A percentile compares a stretch with the other conserved stretches of the same genome.
Evolutionary conservation across 352 stramenopile species (phyloP).

Genomic region (Plasmopara muralis): DNA sequence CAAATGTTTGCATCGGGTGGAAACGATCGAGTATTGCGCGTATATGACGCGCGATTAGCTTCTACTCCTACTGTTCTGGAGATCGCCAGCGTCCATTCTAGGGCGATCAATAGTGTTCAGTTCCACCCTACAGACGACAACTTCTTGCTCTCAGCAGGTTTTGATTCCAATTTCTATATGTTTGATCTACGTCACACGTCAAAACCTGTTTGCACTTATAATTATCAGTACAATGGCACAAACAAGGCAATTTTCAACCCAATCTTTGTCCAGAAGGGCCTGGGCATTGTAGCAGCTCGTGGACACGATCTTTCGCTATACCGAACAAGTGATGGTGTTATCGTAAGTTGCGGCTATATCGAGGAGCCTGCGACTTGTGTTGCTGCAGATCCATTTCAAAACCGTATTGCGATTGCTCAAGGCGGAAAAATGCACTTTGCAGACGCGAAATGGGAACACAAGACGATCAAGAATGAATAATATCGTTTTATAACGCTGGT

Average conservation of each 20-base stretch:
- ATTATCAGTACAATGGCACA: constrained; percentile 10
- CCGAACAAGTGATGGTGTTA: constrained; percentile 25
- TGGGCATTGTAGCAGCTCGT: constrained; percentile 24
- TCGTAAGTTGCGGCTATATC: constrained; percentile 31
- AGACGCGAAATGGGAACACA: constrained; percentile 18
- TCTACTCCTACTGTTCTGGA: constrained; percentile 6
- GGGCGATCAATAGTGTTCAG: constrained; percentile 51
- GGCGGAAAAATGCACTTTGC: constrained; percentile 23
- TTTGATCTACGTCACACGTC: constrained; percentile 36
- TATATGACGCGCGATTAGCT: constrained; percentile 29
- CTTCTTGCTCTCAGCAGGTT: constrained; percentile 37
- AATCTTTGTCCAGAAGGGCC: constrained; percentile 32
- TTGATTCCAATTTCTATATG: constrained; percentile 41
- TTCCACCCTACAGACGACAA: constrained; percentile 45
- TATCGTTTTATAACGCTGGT: constrained; percentile 14
- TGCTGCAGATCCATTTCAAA: constrained; percentile 28
- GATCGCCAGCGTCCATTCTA: constrained; percentile 18
- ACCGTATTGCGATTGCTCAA: constrained; percentile 30
- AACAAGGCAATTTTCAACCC: constrained; percentile 44
- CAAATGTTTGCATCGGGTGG: constrained; percentile 36
- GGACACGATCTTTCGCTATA: constrained; percentile 38
- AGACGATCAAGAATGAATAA: constrained; percentile 2
- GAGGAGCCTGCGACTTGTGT: constrained; percentile 26
- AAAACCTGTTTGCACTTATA: constrained; percentile 31
- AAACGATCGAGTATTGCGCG: constrained; percentile 36